These are phyloP conservation scores for Yarrowia galli DNA, from an alignment of 1,139 yeast species.

Conservation along the genomic window DNA sequence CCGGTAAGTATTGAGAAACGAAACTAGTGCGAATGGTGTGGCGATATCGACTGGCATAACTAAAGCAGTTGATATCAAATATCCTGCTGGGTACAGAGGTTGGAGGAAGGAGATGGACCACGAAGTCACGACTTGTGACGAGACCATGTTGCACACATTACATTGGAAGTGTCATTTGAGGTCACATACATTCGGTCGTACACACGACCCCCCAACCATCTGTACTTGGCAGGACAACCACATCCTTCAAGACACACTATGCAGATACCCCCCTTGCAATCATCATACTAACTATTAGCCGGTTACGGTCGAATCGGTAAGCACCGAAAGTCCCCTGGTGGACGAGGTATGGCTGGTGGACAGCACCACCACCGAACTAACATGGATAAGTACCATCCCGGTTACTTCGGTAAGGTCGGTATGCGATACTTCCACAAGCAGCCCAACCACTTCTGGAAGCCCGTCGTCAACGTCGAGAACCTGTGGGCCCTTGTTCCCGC, in stretches of 20 bases:
- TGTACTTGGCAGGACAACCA: slow-evolving; percentile 5
- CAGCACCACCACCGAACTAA: slow-evolving; percentile 99
- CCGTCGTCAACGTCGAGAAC: slow-evolving; percentile 97
- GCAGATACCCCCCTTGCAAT: not conserved
- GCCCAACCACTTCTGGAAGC: slow-evolving; percentile 96
- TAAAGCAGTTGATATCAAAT: slow-evolving; percentile 22
- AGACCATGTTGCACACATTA: not conserved
- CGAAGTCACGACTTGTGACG: not conserved
- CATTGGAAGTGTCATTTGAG: no score
- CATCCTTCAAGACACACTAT: slow-evolving; percentile 13
- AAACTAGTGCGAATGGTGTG: slow-evolving; percentile 39
- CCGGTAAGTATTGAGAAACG: slow-evolving; percentile 65
- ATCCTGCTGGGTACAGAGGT: slow-evolving; percentile 36
- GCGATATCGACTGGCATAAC: slow-evolving; percentile 28
- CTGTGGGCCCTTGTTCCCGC: slow-evolving; percentile 97
- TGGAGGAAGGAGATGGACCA: not conserved
- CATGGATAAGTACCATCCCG: slow-evolving; percentile 99
- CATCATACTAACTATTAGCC: slow-evolving; percentile 61
- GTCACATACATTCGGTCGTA: no score
- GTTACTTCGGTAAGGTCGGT: slow-evolving; percentile 99
- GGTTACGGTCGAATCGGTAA: slow-evolving; percentile 99
- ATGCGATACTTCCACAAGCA: slow-evolving; percentile 99
- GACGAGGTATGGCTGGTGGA: slow-evolving; percentile 99
- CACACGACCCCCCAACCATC: not conserved
- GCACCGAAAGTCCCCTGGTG: slow-evolving; percentile 99